These are phyloP conservation scores for Fusarium anthophilum DNA, from an alignment of 2,329 filamentous ascomycete species.

Conservation along the genomic window DNA sequence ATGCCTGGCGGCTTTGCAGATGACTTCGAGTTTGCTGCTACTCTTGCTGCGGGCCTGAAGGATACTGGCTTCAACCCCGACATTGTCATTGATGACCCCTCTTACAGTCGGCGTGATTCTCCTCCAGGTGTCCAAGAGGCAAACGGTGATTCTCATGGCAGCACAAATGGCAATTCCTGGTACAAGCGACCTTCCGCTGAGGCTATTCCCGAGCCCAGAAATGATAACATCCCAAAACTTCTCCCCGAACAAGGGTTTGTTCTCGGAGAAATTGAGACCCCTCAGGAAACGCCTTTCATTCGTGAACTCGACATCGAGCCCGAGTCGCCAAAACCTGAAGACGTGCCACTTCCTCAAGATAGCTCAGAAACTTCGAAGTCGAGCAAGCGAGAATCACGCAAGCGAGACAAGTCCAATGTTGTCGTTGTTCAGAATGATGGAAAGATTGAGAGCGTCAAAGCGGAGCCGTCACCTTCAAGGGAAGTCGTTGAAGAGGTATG, in stretches of 20 bases:
- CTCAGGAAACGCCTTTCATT: conserved; percentile 43
- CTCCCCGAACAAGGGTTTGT: conserved; percentile 54
- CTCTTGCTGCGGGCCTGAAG: conserved; percentile 72
- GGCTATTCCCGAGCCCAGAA: conserved; percentile 56
- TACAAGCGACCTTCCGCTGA: conserved; percentile 63
- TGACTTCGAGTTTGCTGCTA: conserved; percentile 75
- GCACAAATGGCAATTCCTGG: conserved; percentile 48
- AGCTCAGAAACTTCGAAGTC: conserved; percentile 40
- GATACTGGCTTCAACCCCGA: conserved; percentile 77
- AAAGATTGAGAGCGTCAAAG: conserved; percentile 17
- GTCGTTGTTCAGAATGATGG: conserved; percentile 44
- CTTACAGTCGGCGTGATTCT: conserved; percentile 70
- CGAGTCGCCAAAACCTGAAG: conserved; percentile 28
- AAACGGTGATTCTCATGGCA: conserved; percentile 46
- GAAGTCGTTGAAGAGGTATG: conserved; percentile 36
- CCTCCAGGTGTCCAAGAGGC: conserved; percentile 67
- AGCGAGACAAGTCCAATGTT: conserved; percentile 52
- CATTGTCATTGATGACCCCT: conserved; percentile 73
- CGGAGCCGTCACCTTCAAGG: conserved; percentile 23
- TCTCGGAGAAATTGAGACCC: conserved; percentile 59
- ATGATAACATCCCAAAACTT: conserved; percentile 37
- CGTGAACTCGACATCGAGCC: conserved; percentile 14
- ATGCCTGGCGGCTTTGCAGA: conserved; percentile 74
- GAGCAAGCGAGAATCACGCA: conserved; percentile 50
- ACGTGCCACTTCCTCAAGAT: conserved; percentile 37